These are phyloP conservation scores for Hordeum marinum DNA, from an alignment of 176 grass and related monocot genomes.

Conservation along the genomic window DNA sequence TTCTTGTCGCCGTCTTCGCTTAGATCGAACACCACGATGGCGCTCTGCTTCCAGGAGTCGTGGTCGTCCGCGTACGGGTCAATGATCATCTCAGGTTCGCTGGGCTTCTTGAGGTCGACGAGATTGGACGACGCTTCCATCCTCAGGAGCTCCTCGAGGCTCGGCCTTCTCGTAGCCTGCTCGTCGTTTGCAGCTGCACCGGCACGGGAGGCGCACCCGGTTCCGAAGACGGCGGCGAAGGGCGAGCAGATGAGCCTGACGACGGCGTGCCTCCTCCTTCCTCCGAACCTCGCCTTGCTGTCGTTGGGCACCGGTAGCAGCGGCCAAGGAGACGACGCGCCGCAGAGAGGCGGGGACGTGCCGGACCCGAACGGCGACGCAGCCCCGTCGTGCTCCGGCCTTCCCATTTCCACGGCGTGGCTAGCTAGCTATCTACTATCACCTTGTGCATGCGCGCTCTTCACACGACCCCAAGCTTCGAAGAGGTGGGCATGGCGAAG, in stretches of 20 bases:
- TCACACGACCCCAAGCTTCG: background rate
- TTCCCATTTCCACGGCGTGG: background rate
- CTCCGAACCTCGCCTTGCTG: background rate
- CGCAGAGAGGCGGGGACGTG: background rate
- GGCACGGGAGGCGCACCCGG: background rate
- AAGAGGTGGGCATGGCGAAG: background rate
- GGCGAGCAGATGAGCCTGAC: constrained; percentile 10
- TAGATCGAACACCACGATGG: background rate
- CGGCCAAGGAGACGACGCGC: background rate
- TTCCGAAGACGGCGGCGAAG: background rate
- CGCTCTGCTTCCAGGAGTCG: background rate
- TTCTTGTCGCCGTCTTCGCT: background rate
- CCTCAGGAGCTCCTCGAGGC: constrained; percentile 36
- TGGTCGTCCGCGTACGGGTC: background rate
- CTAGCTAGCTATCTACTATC: background rate
- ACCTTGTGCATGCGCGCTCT: background rate
- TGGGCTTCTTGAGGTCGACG: background rate
- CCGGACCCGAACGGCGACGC: background rate
- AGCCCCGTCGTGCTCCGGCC: background rate
- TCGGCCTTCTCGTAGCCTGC: background rate
- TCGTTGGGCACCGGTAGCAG: background rate
- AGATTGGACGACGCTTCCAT: background rate
- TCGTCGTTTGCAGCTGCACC: background rate
- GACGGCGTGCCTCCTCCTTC: background rate
- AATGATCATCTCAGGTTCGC: too few species aligned